Conservation (phyloP, 495 filamentous ascomycete species). For the Trichoderma orchidacearum region DNA sequence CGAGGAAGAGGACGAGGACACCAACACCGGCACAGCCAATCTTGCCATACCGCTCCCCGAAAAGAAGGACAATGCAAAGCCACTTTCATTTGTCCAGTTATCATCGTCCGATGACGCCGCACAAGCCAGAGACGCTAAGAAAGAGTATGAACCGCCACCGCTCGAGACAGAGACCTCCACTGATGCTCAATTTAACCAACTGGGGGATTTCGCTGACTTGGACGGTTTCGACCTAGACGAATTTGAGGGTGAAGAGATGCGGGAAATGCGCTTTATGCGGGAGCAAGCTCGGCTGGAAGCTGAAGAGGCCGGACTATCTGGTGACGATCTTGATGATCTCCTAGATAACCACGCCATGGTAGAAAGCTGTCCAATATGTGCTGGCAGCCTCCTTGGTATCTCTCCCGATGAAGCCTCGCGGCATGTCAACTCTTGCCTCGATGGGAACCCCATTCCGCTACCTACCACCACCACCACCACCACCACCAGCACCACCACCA, state of each 20-base stretch:
- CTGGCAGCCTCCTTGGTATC: constrained; percentile 42
- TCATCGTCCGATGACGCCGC: background rate
- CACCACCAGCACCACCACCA: constrained; percentile 5
- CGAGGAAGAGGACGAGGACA: constrained; percentile 32
- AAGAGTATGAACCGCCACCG: constrained; percentile 11
- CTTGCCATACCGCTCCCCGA: background rate
- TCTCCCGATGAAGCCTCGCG: constrained; percentile 42
- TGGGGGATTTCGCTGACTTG: constrained; percentile 51
- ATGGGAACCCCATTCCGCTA: constrained; percentile 53
- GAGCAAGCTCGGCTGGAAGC: constrained; percentile 47
- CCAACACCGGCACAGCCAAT: background rate
- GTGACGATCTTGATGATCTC: constrained; percentile 12
- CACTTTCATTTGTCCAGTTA: background rate
- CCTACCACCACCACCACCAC: constrained; percentile 7
- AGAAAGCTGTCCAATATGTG: constrained; percentile 63
- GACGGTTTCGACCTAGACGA: constrained; percentile 32
- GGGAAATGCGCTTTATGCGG: constrained; percentile 47
- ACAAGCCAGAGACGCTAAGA: background rate
- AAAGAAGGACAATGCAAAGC: background rate
- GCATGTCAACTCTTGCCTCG: constrained; percentile 91
- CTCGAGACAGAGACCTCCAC: constrained; percentile 35
- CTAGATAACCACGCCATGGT: constrained; percentile 15
- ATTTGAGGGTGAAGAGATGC: constrained; percentile 46
- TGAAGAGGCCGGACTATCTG: constrained; percentile 19
- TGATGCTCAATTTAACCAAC: constrained; percentile 40